A percentile compares a stretch with the other conserved stretches of the same genome.
Conservation (phyloP, 805 yeast genomes). For the Starmerella scarabaei region DNA sequence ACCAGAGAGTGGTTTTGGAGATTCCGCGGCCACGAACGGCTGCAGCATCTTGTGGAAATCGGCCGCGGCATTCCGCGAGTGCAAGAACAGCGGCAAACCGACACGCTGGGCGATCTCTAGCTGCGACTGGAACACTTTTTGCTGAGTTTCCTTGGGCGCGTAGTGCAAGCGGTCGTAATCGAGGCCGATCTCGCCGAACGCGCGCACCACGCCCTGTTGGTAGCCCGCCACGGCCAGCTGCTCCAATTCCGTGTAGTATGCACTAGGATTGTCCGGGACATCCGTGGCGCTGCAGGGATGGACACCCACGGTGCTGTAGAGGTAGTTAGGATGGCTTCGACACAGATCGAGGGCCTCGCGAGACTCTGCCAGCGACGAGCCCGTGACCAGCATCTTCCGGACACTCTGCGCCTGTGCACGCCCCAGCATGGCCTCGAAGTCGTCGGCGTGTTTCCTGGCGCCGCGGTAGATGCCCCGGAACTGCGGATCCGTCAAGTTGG, state of each 20-base stretch:
- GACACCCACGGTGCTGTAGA: constrained; percentile 65
- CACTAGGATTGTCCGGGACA: constrained; percentile 21
- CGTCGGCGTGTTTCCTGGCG: constrained; percentile 52
- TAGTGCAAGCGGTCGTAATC: constrained; percentile 84
- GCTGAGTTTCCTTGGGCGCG: constrained; percentile 56
- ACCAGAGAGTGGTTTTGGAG: constrained; percentile 35
- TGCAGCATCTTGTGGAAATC: constrained; percentile 57
- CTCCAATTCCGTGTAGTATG: constrained; percentile 39
- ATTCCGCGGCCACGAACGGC: constrained; percentile 34
- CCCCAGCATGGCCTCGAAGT: constrained; percentile 47
- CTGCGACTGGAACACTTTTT: constrained; percentile 56
- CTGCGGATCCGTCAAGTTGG: constrained; percentile 82
- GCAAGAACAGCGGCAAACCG: constrained; percentile 70
- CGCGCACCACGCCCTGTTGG: constrained; percentile 44
- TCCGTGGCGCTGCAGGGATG: constrained; percentile 75
- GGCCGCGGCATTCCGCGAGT: constrained; percentile 72
- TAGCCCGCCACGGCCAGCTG: constrained; percentile 38
- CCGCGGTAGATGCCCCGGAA: constrained; percentile 71
- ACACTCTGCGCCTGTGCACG: constrained; percentile 61
- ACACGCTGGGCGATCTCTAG: constrained; percentile 43
- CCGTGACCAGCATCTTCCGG: constrained; percentile 62
- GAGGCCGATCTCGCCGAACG: constrained; percentile 91
- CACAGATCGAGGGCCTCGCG: constrained; percentile 44
- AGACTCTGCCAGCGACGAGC: constrained; percentile 62
- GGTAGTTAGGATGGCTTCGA: constrained; percentile 23